Base-by-base conservation (phyloP, 1,284 basidiomycete genomes). In the Boletus smithii region DNA sequence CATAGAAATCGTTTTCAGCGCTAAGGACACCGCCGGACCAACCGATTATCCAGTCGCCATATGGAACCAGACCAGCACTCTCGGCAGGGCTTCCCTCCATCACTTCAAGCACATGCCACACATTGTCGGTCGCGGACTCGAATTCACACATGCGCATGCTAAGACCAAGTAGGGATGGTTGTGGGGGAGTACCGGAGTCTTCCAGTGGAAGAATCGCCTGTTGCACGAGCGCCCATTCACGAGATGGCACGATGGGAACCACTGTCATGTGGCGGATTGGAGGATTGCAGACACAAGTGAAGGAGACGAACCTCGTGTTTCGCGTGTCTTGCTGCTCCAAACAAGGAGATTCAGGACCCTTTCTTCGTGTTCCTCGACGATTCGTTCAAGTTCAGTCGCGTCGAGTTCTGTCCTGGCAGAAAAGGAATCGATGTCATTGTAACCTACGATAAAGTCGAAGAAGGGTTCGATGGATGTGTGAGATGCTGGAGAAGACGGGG, bases 101-200 rank as follows among this genome's bases (percentile, higher is more conserved):
- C 8, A 99, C 93, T 65, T 99, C 97, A 42, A 99, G 75, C 38
- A 99, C 93, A 68, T 99, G 95, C 95, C 95, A 99, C 7, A 98
- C 93, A 55, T 90, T 93, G 63, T 97, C 91, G 18, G 91, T 74
- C 14, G 93, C 88, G 43, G 81, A 77, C 56, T 92, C 87, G 6
- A 93, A 93, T 62, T 88, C 83, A 59, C 88, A 98, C 61, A 97
- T 80, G 14, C 95, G 81, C 78, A 98, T 85, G 54, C 90, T 94
- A 5, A 98, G 76, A 1, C 95, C 95, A 8, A 99, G 76, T 22
- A 98, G 69, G 3, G 94, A 97, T 26, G 85, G 82, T 55, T 85
- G 80, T 36, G 73, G 67, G n/a, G 66, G 64, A 4, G 59, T 48
- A 22, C 67, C 70, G 22, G 69, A 61, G 38, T 75, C 71, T 33